Percentiles rank a stretch among this genome's conserved stretches.
These are phyloP conservation scores for Maudiozyma barnettii DNA, from an alignment of 805 yeast genomes.

Conservation along the genomic window DNA sequence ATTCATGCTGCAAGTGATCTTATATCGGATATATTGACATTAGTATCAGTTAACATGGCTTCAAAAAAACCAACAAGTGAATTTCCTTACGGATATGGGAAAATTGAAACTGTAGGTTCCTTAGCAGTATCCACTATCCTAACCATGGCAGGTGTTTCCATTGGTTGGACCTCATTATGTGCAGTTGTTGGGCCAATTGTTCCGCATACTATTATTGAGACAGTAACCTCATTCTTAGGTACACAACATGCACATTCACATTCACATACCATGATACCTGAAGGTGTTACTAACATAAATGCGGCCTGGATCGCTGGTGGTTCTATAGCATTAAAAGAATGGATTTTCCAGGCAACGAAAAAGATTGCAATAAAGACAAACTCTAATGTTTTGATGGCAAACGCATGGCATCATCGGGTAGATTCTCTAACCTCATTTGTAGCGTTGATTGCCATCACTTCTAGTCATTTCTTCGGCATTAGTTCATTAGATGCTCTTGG, in stretches of 20 bases:
- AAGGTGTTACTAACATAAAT: slow-evolving; percentile 56
- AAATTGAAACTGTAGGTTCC: slow-evolving; percentile 87
- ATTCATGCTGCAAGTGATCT: slow-evolving; percentile 87
- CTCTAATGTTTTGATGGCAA: slow-evolving; percentile 86
- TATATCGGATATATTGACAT: slow-evolving; percentile 79
- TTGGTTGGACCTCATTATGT: slow-evolving; percentile 76
- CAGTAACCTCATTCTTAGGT: slow-evolving; percentile 28
- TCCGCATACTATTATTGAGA: slow-evolving; percentile 52
- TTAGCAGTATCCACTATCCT: slow-evolving; percentile 77
- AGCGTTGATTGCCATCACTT: slow-evolving; percentile 78
- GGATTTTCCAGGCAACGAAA: slow-evolving; percentile 76
- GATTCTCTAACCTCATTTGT: slow-evolving; percentile 88
- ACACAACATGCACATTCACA: slow-evolving; percentile 35
- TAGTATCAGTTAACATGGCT: slow-evolving; percentile 78
- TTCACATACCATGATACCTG: slow-evolving; percentile 9
- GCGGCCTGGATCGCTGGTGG: slow-evolving; percentile 96
- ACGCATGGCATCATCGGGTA: slow-evolving; percentile 98
- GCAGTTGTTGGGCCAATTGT: slow-evolving; percentile 58
- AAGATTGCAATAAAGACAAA: slow-evolving; percentile 67
- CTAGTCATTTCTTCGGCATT: slow-evolving; percentile 68
- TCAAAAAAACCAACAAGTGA: slow-evolving; percentile 43
- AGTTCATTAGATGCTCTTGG: slow-evolving; percentile 90
- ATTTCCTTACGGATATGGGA: slow-evolving; percentile 87
- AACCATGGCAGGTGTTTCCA: slow-evolving; percentile 78
- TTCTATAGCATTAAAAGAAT: slow-evolving; percentile 78